Percentiles rank a stretch among this genome's conserved stretches.
Conservation (phyloP, 2,329 filamentous ascomycete species). For the Chaetomium globosum region DNA sequence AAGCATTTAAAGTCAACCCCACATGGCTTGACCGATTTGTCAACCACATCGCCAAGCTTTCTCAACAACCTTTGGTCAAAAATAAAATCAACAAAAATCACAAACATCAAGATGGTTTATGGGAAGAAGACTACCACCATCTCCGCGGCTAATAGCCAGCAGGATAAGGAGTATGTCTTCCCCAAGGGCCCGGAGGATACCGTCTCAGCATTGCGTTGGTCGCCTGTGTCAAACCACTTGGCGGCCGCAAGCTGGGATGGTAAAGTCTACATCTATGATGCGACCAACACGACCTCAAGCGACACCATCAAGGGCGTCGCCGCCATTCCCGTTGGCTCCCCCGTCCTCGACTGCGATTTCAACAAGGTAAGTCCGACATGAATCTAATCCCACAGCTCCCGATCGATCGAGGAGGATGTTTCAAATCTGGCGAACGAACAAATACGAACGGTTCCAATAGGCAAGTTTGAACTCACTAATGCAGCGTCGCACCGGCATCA, state of each 20-base stretch:
- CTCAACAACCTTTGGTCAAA: background rate
- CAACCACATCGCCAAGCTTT: background rate
- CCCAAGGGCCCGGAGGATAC: constrained; percentile 41
- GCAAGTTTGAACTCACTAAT: constrained; percentile 26
- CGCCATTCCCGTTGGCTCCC: constrained; percentile 36
- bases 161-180: constrained; percentile 35
- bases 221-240: constrained; percentile 40
- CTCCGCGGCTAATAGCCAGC: background rate
- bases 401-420: constrained; percentile 34
- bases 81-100: background rate
- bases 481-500: background rate
- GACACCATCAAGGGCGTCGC: constrained; percentile 36
- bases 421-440: constrained; percentile 21
- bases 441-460: constrained; percentile 33
- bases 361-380: constrained; percentile 43
- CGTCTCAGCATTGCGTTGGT: constrained; percentile 45
- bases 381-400: constrained; percentile 39
- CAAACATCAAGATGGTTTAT: constrained; percentile 24
- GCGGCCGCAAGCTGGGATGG: constrained; percentile 45
- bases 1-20: background rate
- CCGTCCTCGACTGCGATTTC: constrained; percentile 44
- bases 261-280: constrained; percentile 44
- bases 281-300: constrained; percentile 34
- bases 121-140: constrained; percentile 1
- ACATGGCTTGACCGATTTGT: background rate